Evolutionary conservation across 75 land plant genomes (phyloP), one percentile per base, ranked within the genome.

Genomic region (Sequoia sempervirens): DNA sequence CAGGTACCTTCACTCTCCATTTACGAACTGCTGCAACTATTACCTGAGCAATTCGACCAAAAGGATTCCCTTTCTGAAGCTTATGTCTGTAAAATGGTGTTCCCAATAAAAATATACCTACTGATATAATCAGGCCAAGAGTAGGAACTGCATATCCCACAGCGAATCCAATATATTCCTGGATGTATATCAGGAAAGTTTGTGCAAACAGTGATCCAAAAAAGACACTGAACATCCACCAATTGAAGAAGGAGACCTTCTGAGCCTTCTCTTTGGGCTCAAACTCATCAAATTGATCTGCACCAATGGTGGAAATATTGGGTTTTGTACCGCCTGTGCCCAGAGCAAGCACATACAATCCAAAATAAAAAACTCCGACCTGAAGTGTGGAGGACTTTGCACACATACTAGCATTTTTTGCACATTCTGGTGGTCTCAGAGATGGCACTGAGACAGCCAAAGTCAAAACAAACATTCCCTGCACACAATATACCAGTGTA

Each of bases 281-380:
- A 80, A 89, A 86, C 30, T 90, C 91, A 80, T 95, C 97, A 83
- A 95, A 95, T 82, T 95, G 97, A 86, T 95, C 97, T 23, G 97
- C 97, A 20, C 95, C 97, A 47, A 93, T 87, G 82, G 95, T 89
- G 38, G 96, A 93, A 34, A 93, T 95, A 87, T 93, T 93, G 34
- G 97, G 95, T 84, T 95, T 95, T 14, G 95, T 93, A 34, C 97
- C 97, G 1, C 97, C 97, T 26, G 92, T 88, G 23, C 97, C 92
- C 32, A 88, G 15, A 18, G 95, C 90, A 6, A 91, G 56, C 2
- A 87, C 85, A 75, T 93, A 95, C 56, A 95, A 86, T 0, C 90
- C 94, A n/a, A 83, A 6, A 86, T 86, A 95, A 86, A 92, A 90
- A 2, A 91, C 52, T 2, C 89, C 97, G 14, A 91, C 28, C 75